A percentile compares a stretch with the other conserved stretches of the same genome.
These are phyloP conservation scores for Venturiaceae sp. DNA, from an alignment of 2,329 filamentous ascomycete species.

Conservation along the genomic window DNA sequence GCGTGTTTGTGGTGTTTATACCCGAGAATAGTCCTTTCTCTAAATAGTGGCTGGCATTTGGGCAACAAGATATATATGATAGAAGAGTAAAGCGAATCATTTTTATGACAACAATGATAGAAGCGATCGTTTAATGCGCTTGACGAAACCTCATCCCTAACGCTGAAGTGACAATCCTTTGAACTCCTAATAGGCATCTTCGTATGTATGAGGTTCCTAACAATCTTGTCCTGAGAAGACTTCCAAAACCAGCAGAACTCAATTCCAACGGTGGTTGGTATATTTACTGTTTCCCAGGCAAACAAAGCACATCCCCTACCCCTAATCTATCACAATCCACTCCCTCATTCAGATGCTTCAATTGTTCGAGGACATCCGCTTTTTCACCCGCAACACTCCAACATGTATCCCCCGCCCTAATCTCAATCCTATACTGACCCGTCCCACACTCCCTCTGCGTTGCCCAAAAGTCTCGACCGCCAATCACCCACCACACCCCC, in stretches of 20 bases:
- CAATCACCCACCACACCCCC: slow-evolving; percentile 19
- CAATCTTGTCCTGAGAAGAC: too few species aligned
- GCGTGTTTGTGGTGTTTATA: slow-evolving; percentile 3
- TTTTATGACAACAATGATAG: too few species aligned
- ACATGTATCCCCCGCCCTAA: slow-evolving; percentile 39
- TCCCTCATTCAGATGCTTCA: slow-evolving; percentile 35
- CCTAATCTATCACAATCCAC: slow-evolving; percentile 39
- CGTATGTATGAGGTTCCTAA: too few species aligned
- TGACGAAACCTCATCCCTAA: too few species aligned
- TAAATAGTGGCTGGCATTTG: not conserved
- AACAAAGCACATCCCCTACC: slow-evolving; percentile 35
- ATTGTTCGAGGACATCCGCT: slow-evolving; percentile 34
- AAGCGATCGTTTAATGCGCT: too few species aligned
- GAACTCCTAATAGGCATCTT: too few species aligned
- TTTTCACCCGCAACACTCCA: slow-evolving; percentile 40
- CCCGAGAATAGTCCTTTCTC: not conserved
- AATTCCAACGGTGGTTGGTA: too few species aligned
- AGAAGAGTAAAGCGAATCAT: too few species aligned
- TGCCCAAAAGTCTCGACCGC: slow-evolving; percentile 11
- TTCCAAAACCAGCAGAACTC: too few species aligned
- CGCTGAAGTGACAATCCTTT: too few species aligned
- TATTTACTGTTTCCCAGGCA: too few species aligned
- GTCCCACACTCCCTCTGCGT: slow-evolving; percentile 11
- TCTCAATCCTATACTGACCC: slow-evolving; percentile 15
- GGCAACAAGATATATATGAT: not conserved